Base-by-base conservation (phyloP, 2,329 filamentous ascomycete genomes). In the Emydomyces testavorans region DNA sequence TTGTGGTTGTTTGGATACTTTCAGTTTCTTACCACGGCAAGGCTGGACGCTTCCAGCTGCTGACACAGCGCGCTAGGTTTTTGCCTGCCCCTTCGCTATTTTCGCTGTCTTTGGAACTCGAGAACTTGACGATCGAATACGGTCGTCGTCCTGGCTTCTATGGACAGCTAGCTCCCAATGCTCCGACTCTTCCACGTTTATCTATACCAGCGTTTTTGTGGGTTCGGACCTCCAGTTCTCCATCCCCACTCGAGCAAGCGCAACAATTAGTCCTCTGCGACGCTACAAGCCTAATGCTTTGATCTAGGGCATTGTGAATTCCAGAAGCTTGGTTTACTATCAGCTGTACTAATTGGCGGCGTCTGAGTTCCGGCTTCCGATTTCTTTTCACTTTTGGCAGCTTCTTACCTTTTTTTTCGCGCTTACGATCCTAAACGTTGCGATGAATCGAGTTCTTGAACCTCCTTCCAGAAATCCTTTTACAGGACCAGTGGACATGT, bases 401-500 rank as follows among this genome's bases (percentile, higher is more conserved):
- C 26, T 28, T 20, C 18, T 21, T 26, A 5, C n/a, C 37, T n/a
- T 29, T 2, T 16, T 4, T 11, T 16, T 16, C 26, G 10, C 7
- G 13, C n/a, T 21, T 10, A 28, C 20, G 24, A 18, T n/a, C 31
- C 31, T 24, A 32, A 18, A 40, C 24, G 48, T 50, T 55, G 57
- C 60, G 52, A 69, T 69, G 66, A 67, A 60, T 55, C 56, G 65
- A 56, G 57, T 68, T 51, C 64, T 64, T 53, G 66, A 68, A 54
- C 60, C 60, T 41, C 65, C 64, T 34, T 56, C 64, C 34, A 66
- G 70, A 58, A 72, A 66, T 54, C 67, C 70, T 35, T 72, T 75
- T 54, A 58, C 69, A 51, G 62, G 62, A 58, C 49, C 59, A 45
- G 52, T 60, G 54, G 60, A 67, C 62, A 65, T 62, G 57, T 63